Evolutionary conservation across 352 stramenopile species (phyloP).

Genomic region (Ophiocytium majus): DNA sequence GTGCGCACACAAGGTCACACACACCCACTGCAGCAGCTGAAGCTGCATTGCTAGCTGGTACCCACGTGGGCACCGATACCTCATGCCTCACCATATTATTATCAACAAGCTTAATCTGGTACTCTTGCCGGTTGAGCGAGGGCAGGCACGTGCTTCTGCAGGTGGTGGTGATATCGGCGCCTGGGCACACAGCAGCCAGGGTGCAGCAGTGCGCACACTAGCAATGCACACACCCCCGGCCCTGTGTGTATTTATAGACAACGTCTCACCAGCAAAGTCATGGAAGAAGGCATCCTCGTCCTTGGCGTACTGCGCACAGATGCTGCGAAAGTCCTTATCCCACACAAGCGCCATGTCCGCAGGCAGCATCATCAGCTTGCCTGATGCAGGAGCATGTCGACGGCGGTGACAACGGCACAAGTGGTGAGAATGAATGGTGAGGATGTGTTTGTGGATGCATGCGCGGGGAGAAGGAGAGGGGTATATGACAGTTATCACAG

Average conservation of each 20-base stretch:
- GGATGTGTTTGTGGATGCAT: no score
- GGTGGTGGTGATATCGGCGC: not conserved
- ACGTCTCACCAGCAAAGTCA: slow-evolving; percentile 76
- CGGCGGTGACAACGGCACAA: slow-evolving; percentile 71
- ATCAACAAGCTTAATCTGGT: no score
- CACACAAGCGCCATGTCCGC: slow-evolving; percentile 91
- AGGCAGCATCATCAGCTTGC: slow-evolving; percentile 94
- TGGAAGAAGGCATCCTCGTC: slow-evolving; percentile 95
- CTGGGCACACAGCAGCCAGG: not conserved
- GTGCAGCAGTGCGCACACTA: not conserved
- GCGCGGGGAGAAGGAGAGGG: no score
- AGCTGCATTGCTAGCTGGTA: no score
- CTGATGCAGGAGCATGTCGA: slow-evolving; percentile 81
- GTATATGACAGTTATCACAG: no score
- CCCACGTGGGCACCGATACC: no score
- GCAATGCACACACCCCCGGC: not conserved
- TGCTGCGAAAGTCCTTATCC: slow-evolving; percentile 87
- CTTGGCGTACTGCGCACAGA: slow-evolving; percentile 94
- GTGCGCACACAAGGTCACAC: no score
- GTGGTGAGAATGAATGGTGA: no score
- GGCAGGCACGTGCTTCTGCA: not conserved
- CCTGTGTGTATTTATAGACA: not conserved
- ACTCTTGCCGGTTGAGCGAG: no score
- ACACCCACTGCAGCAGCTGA: no score
- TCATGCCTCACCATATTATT: no score